Evolutionary conservation across 2,329 filamentous ascomycete genomes (phyloP).

Genomic region (Ophiocordyceps camponoti-saundersi): DNA sequence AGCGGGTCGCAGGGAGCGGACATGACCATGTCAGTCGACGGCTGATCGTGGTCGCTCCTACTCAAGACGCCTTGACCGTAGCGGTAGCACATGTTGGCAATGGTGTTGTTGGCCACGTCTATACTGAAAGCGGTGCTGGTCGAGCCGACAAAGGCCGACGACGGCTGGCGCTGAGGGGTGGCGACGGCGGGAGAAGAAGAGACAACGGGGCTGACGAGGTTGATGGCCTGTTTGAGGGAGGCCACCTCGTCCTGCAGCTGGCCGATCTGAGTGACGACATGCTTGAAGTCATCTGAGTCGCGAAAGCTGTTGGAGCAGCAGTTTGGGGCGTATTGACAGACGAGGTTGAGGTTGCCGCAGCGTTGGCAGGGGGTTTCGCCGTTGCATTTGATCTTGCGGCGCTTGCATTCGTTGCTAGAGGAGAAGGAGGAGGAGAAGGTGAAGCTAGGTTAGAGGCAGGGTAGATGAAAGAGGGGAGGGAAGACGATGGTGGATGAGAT

Average conservation of each 20-base stretch:
- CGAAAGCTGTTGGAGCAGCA: constrained; percentile 67
- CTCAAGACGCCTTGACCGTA: constrained; percentile 32
- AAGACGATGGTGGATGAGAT: too few relatives aligned
- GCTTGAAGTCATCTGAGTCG: constrained; percentile 79
- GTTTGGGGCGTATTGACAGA: constrained; percentile 49
- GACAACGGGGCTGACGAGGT: constrained; percentile 42
- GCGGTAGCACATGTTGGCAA: constrained; percentile 79
- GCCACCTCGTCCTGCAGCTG: constrained; percentile 74
- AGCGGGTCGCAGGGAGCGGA: constrained; percentile 48
- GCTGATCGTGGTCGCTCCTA: constrained; percentile 34
- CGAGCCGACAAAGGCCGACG: constrained; percentile 52
- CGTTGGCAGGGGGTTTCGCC: constrained; percentile 50
- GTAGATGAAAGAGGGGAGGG: too few relatives aligned
- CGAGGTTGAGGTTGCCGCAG: constrained; percentile 49
- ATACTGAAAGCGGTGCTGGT: constrained; percentile 76
- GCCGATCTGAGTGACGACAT: constrained; percentile 58
- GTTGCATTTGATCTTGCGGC: constrained; percentile 62
- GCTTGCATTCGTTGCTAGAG: constrained; percentile 52
- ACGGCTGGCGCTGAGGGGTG: constrained; percentile 15
- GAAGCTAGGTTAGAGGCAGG: too few relatives aligned
- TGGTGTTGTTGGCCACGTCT: constrained; percentile 70
- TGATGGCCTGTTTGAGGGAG: constrained; percentile 56
- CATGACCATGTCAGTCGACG: constrained; percentile 6
- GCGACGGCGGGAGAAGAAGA: constrained; percentile 18
- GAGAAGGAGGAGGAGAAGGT: neutral